Evolutionary conservation across 2,329 filamentous ascomycete genomes (phyloP).

Genomic region (Cladosporium sp.): DNA sequence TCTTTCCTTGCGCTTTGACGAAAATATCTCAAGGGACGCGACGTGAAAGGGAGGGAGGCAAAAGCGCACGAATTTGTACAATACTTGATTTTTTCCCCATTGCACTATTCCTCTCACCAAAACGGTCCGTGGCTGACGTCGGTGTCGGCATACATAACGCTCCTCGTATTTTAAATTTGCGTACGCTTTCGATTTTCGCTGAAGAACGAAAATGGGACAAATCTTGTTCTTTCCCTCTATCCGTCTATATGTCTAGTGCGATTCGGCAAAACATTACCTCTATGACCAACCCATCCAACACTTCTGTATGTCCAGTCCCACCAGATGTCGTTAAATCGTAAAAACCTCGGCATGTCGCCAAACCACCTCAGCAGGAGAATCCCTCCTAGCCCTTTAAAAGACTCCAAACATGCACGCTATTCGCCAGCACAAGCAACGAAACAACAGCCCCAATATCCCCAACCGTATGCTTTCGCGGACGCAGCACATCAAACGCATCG

Average conservation of each 20-base stretch:
- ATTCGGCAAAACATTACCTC: too few relatives aligned
- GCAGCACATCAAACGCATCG: slow-evolving; percentile 23
- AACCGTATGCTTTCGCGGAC: slow-evolving; percentile 19
- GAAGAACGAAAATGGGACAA: background rate
- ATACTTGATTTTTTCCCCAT: background rate
- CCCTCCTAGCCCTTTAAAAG: slow-evolving; percentile 24
- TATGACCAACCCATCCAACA: too few relatives aligned
- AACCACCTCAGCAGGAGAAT: background rate
- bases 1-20: background rate
- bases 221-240: background rate
- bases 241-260: background rate
- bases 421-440: slow-evolving; percentile 21
- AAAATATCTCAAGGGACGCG: background rate
- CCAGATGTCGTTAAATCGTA: background rate
- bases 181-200: background rate
- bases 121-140: background rate
- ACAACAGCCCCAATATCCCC: slow-evolving; percentile 18
- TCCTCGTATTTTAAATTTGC: background rate
- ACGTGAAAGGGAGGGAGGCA: background rate
- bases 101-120: background rate
- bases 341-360: too few relatives aligned
- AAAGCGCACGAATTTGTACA: background rate
- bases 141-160: background rate
- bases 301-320: too few relatives aligned
- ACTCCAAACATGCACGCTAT: slow-evolving; percentile 29